Conservation (phyloP, 352 stramenopile species). For the Pythium vanterpoolii region DNA sequence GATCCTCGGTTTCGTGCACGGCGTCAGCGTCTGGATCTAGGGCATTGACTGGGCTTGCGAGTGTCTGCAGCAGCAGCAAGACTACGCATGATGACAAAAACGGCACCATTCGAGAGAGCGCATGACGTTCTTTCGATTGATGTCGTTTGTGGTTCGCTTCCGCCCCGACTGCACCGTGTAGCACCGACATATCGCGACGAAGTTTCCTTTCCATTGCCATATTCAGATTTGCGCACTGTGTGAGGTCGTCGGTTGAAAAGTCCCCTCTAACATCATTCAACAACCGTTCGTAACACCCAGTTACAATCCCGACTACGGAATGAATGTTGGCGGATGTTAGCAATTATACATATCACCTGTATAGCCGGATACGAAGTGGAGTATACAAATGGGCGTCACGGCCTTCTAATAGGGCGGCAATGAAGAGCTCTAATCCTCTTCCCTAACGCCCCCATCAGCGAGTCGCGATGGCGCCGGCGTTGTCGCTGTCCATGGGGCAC, state of each 20-base stretch:
- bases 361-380: background rate
- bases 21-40: constrained; percentile 3
- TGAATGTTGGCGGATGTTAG: background rate
- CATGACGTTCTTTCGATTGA: background rate
- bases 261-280: constrained; percentile 8
- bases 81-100: constrained; percentile 1
- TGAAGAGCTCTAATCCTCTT: background rate
- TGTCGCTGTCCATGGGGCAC: constrained; percentile 27
- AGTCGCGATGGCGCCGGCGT: constrained; percentile 8
- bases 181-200: background rate
- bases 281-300: background rate
- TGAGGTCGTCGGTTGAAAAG: background rate
- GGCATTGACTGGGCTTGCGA: constrained; percentile 2
- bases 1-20: constrained; percentile 1
- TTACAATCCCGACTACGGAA: background rate
- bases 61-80: constrained; percentile 21
- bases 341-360: background rate
- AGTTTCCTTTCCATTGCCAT: constrained; percentile 12
- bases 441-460: constrained; percentile 3
- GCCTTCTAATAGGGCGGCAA: constrained; percentile 1
- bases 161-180: background rate
- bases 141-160: background rate
- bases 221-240: constrained; percentile 8
- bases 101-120: constrained; percentile 13
- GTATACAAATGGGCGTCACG: background rate